Evolutionary conservation across 148 eudicot genomes (phyloP).

Genomic region (Bassia scoparia): DNA sequence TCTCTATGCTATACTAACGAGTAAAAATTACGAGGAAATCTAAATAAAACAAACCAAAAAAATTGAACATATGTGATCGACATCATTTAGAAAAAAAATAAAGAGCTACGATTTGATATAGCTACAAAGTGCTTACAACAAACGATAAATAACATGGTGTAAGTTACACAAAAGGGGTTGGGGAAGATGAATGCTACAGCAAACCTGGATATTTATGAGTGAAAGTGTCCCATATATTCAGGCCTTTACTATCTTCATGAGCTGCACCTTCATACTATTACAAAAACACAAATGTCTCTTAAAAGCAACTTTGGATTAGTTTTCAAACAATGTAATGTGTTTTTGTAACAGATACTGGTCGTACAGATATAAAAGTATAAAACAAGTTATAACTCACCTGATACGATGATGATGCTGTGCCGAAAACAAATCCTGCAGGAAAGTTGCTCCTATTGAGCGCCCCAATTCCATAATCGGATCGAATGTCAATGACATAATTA

Average conservation of each 20-base stretch:
- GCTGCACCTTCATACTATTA: constrained; percentile 43
- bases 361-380: background rate
- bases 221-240: constrained; percentile 38
- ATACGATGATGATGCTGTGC: constrained; percentile 40
- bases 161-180: too few relatives aligned
- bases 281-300: background rate
- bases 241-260: constrained; percentile 32
- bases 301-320: background rate
- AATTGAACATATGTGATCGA: background rate
- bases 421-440: constrained; percentile 29
- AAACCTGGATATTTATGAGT: constrained; percentile 37
- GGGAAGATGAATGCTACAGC: background rate
- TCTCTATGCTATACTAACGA: background rate
- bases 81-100: background rate
- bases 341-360: background rate
- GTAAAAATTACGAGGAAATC: background rate
- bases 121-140: too few relatives aligned
- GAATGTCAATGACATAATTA: background rate
- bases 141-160: too few relatives aligned
- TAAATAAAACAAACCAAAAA: background rate
- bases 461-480: constrained; percentile 24
- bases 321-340: background rate
- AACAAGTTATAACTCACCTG: constrained; percentile 23
- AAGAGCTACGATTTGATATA: background rate
- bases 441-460: constrained; percentile 30